Evolutionary conservation across 768 basidiomycete genomes (phyloP), one percentile per base, ranked within the genome.

Genomic region (Suillus fuscotomentosus): DNA sequence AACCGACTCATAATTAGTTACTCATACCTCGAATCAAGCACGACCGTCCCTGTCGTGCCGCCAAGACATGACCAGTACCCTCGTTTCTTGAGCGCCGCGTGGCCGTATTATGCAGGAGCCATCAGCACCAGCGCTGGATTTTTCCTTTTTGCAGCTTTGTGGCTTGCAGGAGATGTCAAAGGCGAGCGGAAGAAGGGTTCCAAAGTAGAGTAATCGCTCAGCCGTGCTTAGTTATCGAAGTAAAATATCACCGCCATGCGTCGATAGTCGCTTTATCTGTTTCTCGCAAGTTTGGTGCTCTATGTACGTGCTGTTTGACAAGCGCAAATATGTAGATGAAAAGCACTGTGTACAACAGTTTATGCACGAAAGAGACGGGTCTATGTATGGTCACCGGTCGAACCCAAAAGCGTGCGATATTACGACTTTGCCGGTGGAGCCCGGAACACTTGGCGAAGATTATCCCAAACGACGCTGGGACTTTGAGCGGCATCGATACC

Each of bases 51-150:
- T 20, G 88, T 99, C 50, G 94, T 97, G 2, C 97, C 97, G 1
- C 93, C 94, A 27, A 82, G 93, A 54, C 97, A 99, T 78, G 95
- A 99, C 76, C 91, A 90, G 55, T 97, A 98, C 75, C 94, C 95
- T 5, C 88, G 97, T 34, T 99, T 97, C 86, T 84, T 99, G 70
- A 89, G 88, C 54, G 95, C 95, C 3, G 97, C 97, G 8, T 95
- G 91, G 92, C 97, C 97, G 0, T 99, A 97, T 75, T 99, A 99
- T 69, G 81, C 83, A 0, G 93, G 95, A 42, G 94, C 96, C 8
- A 86, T 96, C 72, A 94, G 92, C 79, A 96, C 94, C 0, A 91
- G 90, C 69, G 75, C 87, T 2, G 94, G 86, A 0, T 97, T 97
- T 78, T 79, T 97, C 70, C 67, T 95, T 20, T 99, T 99, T 77